Conservation (phyloP, 208 protist genomes). For the Trypanosoma mega region DNA sequence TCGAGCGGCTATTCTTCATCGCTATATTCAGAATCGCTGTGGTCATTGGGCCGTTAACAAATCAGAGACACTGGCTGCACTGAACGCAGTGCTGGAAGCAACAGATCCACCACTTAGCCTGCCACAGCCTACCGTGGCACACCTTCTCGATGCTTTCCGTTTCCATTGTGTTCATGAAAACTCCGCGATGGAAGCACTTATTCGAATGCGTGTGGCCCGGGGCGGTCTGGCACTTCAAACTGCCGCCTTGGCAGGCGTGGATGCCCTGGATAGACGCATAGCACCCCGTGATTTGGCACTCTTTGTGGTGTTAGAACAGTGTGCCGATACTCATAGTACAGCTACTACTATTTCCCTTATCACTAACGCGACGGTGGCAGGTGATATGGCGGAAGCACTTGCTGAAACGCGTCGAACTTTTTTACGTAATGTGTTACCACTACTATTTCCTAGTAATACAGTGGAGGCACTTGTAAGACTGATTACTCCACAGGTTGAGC, state of each 20-base stretch:
- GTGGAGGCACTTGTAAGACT: too few species aligned
- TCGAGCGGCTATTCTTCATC: slow-evolving; percentile 45
- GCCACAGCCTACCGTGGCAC: slow-evolving; percentile 4
- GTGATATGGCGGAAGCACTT: slow-evolving; percentile 25
- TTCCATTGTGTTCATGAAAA: slow-evolving; percentile 3
- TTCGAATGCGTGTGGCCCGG: slow-evolving; percentile 47
- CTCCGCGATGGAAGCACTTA: slow-evolving; percentile 32
- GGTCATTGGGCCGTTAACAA: slow-evolving; percentile 65
- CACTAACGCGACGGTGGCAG: too few species aligned
- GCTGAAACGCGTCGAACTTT: too few species aligned
- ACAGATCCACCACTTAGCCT: not conserved
- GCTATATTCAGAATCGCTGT: slow-evolving; percentile 83
- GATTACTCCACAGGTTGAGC: too few species aligned
- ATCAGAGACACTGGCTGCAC: slow-evolving; percentile 33
- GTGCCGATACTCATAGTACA: slow-evolving; percentile 64
- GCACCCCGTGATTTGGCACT: slow-evolving; percentile 45
- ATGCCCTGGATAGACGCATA: slow-evolving; percentile 1
- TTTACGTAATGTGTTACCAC: too few species aligned
- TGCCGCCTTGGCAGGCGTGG: not conserved
- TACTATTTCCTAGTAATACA: too few species aligned
- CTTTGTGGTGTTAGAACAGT: slow-evolving; percentile 81
- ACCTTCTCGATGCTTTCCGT: slow-evolving; percentile 19
- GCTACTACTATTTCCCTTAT: too few species aligned
- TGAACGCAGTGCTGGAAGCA: slow-evolving; percentile 26
- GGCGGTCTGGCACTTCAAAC: slow-evolving; percentile 42